Conservation (phyloP, 1,139 yeast genomes). For the Arxiozyma slooffiae region DNA sequence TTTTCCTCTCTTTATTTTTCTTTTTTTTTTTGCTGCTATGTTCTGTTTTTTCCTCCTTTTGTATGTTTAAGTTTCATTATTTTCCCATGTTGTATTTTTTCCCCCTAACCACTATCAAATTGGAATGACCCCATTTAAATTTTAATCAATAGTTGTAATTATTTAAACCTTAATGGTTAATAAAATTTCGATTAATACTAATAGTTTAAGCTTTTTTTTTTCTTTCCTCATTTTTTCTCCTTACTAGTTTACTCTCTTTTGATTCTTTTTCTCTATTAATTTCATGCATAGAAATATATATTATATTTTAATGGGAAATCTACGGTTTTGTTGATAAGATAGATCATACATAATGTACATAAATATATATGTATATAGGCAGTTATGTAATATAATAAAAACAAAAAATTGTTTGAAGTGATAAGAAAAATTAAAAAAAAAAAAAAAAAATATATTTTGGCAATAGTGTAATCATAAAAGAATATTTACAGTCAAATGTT, state of each 20-base stretch:
- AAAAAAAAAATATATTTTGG: too few relatives aligned
- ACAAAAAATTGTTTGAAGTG: neutral
- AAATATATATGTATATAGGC: neutral
- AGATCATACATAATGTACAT: neutral
- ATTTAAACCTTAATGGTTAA: neutral
- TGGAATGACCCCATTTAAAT: neutral
- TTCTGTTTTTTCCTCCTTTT: too few relatives aligned
- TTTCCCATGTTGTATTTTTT: neutral
- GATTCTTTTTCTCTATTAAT: too few relatives aligned
- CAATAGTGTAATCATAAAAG: too few relatives aligned
- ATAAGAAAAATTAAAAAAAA: neutral
- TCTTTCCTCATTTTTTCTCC: neutral
- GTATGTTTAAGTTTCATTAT: neutral
- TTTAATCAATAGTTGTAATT: neutral
- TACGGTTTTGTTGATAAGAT: neutral
- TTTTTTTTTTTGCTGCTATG: too few relatives aligned
- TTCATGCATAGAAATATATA: neutral
- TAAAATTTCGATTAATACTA: neutral
- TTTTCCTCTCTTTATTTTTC: neutral
- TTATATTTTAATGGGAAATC: neutral
- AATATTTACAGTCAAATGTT: neutral
- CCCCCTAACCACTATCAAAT: neutral
- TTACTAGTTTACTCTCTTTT: neutral
- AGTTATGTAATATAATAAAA: neutral
- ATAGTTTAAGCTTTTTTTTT: too few relatives aligned